A percentile compares a stretch with the other conserved stretches of the same genome.
Conservation (phyloP, 1,284 basidiomycete species). For the Ceratobasidium sp. region DNA sequence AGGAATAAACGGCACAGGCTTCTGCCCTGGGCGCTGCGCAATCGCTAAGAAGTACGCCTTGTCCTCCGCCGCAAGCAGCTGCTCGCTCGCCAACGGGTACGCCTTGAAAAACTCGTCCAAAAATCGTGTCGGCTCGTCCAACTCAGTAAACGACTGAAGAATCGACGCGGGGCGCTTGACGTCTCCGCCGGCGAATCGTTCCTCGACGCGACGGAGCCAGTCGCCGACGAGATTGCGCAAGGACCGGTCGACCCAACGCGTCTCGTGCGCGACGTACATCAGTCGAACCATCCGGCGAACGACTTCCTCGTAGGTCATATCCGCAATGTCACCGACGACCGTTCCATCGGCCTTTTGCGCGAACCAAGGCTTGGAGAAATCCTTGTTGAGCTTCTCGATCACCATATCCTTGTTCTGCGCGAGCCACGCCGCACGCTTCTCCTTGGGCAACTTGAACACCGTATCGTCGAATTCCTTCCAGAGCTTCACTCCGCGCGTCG, state of each 20-base stretch:
- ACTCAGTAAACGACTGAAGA: constrained; percentile 87
- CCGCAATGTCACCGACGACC: constrained; percentile 86
- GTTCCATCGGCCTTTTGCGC: constrained; percentile 92
- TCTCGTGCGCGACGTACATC: constrained; percentile 93
- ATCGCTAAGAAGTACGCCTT: constrained; percentile 96
- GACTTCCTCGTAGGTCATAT: constrained; percentile 99
- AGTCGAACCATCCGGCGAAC: constrained; percentile 90
- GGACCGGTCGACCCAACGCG: constrained; percentile 94
- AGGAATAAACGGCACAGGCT: constrained; percentile 99
- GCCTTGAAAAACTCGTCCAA: constrained; percentile 86
- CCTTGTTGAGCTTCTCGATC: constrained; percentile 91
- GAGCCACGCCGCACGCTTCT: constrained; percentile 93
- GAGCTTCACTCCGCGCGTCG: constrained; percentile 94
- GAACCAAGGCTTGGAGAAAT: constrained; percentile 98
- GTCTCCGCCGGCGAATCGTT: constrained; percentile 95
- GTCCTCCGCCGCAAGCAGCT: constrained; percentile 95
- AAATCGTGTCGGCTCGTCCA: constrained; percentile 86
- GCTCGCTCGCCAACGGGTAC: constrained; percentile 85
- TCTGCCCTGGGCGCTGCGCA: constrained; percentile 94
- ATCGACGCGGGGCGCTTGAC: constrained; percentile 83
- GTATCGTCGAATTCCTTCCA: constrained; percentile 99
- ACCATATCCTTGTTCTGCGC: constrained; percentile 89
- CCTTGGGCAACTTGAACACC: constrained; percentile 94
- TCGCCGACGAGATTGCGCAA: constrained; percentile 95
- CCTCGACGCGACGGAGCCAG: constrained; percentile 96